phyloP scores from a whole-genome alignment of 2,329 filamentous ascomycete species.

The Exophiala phaeomuriformis region DNA sequence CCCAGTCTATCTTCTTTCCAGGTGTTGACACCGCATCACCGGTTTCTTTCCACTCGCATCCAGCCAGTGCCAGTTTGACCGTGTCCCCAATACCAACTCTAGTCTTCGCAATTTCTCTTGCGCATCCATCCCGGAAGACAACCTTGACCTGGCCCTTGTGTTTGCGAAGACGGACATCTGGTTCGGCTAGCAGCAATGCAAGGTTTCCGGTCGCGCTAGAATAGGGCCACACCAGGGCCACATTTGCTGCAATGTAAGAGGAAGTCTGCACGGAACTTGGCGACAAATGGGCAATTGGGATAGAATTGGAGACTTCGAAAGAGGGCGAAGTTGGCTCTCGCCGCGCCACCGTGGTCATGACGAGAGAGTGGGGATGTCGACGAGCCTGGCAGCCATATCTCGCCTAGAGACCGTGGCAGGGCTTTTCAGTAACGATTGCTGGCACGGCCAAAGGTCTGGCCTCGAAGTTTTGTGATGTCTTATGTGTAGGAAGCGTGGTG shows the following conservation, averaged over 20 bases:
- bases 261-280: constrained; percentile 30
- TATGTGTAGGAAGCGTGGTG: constrained; percentile 5
- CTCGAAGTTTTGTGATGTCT: not conserved
- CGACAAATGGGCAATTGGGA: constrained; percentile 36
- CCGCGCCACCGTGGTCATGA: constrained; percentile 17
- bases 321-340: constrained; percentile 1
- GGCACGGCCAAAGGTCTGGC: not conserved
- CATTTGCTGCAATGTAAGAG: constrained; percentile 55
- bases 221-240: constrained; percentile 88
- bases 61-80: constrained; percentile 60
- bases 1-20: constrained; percentile 51
- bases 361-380: not conserved
- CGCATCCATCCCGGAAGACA: constrained; percentile 63
- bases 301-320: constrained; percentile 8
- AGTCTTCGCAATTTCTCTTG: constrained; percentile 59
- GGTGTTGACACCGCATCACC: constrained; percentile 48
- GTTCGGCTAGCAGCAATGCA: constrained; percentile 74
- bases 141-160: constrained; percentile 73
- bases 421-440: not conserved
- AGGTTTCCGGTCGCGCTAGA: constrained; percentile 67
- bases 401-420: not conserved
- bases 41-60: constrained; percentile 56
- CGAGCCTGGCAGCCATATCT: constrained; percentile 12
- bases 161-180: constrained; percentile 71
- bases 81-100: constrained; percentile 72